Conservation (phyloP, 805 yeast species). For the Kazachstania kunashirensis region DNA sequence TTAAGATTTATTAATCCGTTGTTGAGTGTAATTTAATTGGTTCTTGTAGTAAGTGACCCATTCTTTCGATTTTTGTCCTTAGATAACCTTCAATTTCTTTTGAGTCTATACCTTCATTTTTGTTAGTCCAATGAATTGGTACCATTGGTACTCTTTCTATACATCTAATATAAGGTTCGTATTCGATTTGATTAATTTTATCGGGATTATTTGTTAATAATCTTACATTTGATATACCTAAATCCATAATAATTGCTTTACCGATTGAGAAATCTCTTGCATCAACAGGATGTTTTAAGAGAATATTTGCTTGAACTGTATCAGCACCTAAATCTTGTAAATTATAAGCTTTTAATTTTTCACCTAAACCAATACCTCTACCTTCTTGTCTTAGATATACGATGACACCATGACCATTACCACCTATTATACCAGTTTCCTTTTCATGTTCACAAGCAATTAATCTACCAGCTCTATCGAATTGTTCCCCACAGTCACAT, state of each 20-base stretch:
- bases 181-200: constrained; percentile 90
- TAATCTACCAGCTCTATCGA: constrained; percentile 91
- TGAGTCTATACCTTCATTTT: constrained; percentile 59
- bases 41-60: constrained; percentile 82
- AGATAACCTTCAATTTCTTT: constrained; percentile 87
- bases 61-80: constrained; percentile 87
- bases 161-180: constrained; percentile 65
- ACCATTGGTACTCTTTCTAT: constrained; percentile 92
- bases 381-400: constrained; percentile 97
- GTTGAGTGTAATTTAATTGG: constrained; percentile 30
- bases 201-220: constrained; percentile 93
- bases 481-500: constrained; percentile 98
- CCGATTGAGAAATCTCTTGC: constrained; percentile 91
- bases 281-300: constrained; percentile 95
- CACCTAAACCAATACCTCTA: constrained; percentile 97
- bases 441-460: constrained; percentile 40
- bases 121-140: constrained; percentile 78
- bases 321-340: constrained; percentile 97
- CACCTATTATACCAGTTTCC: constrained; percentile 35
- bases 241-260: constrained; percentile 80
- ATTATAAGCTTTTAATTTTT: constrained; percentile 91
- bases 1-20: too few species aligned
- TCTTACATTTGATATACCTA: constrained; percentile 62
- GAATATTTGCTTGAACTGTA: constrained; percentile 89
- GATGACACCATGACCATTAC: constrained; percentile 81